Percentiles rank a stretch among this genome's conserved stretches.
phyloP scores from a whole-genome alignment of 2,329 filamentous ascomycete species.

The Colletotrichum lini region DNA sequence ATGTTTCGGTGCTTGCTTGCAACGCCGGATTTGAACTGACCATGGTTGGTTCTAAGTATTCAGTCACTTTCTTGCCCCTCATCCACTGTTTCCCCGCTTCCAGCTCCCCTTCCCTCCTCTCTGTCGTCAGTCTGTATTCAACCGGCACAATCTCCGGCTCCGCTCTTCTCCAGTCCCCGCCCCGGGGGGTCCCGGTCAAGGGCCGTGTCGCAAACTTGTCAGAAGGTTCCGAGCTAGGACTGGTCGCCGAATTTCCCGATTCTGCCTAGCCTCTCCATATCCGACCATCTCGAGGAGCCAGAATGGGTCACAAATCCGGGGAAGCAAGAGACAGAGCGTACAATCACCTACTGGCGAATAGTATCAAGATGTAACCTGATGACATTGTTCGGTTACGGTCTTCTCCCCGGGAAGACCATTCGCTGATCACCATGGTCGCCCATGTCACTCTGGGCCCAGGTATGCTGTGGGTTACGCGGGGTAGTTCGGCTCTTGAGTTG shows the following conservation, averaged over 20 bases:
- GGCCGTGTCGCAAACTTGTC: not conserved
- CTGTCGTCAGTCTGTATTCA: not conserved
- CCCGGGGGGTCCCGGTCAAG: slow-evolving; percentile 11
- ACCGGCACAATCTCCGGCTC: slow-evolving; percentile 30
- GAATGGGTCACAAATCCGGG: not conserved
- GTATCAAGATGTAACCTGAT: not conserved
- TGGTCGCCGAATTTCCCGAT: slow-evolving; percentile 35
- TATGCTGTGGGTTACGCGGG: slow-evolving; percentile 38
- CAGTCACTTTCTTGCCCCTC: not conserved
- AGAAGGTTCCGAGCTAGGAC: slow-evolving; percentile 16
- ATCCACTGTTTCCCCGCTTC: slow-evolving; percentile 6
- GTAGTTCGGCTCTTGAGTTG: slow-evolving; percentile 33
- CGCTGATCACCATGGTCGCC: slow-evolving; percentile 4
- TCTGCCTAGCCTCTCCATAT: not conserved
- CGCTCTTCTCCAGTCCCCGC: slow-evolving; percentile 5
- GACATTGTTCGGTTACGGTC: not conserved
- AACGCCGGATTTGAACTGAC: not conserved
- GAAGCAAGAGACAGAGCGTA: not conserved
- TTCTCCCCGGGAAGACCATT: slow-evolving; percentile 25
- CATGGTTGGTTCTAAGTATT: slow-evolving; percentile 10
- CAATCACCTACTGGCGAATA: not conserved
- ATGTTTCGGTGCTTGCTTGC: not conserved
- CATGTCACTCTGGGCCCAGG: slow-evolving; percentile 6
- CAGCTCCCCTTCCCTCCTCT: not conserved
- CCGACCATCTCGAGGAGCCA: too few relatives aligned